Evolutionary conservation across 2,329 filamentous ascomycete species (phyloP).

Genomic region (Mariannaea sp.): DNA sequence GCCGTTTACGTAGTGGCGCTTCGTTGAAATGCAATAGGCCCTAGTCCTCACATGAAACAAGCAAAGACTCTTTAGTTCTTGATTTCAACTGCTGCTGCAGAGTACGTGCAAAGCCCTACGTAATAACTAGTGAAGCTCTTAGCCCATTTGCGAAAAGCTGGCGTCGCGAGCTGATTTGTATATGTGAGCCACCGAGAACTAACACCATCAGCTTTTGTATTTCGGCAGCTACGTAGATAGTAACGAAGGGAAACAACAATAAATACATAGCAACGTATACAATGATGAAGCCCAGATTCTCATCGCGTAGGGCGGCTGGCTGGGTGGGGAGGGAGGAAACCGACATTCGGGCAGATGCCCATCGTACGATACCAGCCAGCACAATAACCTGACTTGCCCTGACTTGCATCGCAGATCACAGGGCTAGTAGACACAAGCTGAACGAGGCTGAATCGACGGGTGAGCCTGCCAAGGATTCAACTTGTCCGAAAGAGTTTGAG

Average conservation of each 20-base stretch:
- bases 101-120: slow-evolving; percentile 1
- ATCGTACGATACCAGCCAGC: slow-evolving; percentile 27
- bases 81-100: no score
- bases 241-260: no score
- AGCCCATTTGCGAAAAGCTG: slow-evolving; percentile 18
- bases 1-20: no score
- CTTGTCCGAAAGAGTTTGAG: neutral
- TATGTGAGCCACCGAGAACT: no score
- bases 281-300: slow-evolving; percentile 32
- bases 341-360: slow-evolving; percentile 15
- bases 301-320: slow-evolving; percentile 15
- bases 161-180: slow-evolving; percentile 15
- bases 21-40: no score
- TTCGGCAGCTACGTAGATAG: no score
- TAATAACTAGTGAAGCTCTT: slow-evolving; percentile 7
- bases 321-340: slow-evolving; percentile 16
- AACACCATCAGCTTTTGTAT: neutral
- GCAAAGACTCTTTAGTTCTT: no score
- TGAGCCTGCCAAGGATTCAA: no score
- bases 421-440: slow-evolving; percentile 11
- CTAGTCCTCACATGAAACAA: no score
- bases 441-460: slow-evolving; percentile 14
- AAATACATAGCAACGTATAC: no score
- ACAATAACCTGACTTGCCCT: slow-evolving; percentile 12
- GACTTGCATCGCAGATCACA: slow-evolving; percentile 29